Base-by-base conservation (phyloP, 805 yeast genomes). In the Candida morakotiae region DNA sequence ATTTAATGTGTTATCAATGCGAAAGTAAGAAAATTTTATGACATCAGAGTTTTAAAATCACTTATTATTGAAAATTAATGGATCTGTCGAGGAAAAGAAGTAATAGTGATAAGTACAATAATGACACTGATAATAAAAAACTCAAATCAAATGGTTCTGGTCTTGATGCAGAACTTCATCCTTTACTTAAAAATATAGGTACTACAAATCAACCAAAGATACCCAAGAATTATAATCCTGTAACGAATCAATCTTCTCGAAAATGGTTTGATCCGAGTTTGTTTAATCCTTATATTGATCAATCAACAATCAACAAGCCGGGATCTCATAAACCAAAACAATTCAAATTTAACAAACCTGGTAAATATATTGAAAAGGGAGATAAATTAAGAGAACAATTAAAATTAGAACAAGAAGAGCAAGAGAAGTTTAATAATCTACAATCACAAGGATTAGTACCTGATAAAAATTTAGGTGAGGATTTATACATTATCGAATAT, bases 321-420 rank as follows among this genome's bases (percentile, higher is more conserved):
- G 27, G 50, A 2, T 27, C 32, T 9, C 36, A 64, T 21, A 49
- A 47, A 13, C 52, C 52, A 13, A 53, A 75, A 36, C 71, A 67
- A 2, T 57, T 82, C 28, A 56, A 54, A 11, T 77, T 87, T 48
- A 79, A 75, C 48, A 73, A 67, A 23, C 67, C 69, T 28, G 96
- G 95, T 2, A 84, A 78, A 50, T 81, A 67, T 48, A 69, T 81
- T 2, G 69, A 64, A 28, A 56, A 65, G 39, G 89, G 79, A 31
- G 56, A 76, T 9, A 71, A 71, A 46, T 37, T 71, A n/a, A 56
- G 87, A 15, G 65, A 60, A 28, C 64, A 61, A 21, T 28, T 59
- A 13, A 55, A 53, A 31, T 62, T 60, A 31, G 62, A 62, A 41
- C 56, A 60, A 37, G 47, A 47, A 35, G 51, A 44, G 19, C 36